Evolutionary conservation across 495 filamentous ascomycete genomes (phyloP), one percentile per base, ranked within the genome.

Genomic region (Geoglossum glabrum): DNA sequence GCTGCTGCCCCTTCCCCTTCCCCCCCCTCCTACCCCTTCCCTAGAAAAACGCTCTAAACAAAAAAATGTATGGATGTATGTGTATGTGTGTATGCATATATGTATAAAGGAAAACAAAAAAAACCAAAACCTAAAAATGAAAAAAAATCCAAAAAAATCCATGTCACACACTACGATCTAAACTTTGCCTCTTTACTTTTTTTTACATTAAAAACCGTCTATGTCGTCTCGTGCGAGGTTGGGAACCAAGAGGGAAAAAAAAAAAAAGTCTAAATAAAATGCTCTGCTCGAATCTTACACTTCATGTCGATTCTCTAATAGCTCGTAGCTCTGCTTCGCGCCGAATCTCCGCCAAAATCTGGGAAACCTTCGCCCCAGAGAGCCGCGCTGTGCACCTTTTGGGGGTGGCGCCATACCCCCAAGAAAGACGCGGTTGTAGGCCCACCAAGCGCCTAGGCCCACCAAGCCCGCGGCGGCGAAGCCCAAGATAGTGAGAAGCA

Each of bases 401-500:
- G 51, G 21, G 2, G 51, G 51, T 28, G 19, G 21, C 15, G 25
- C 19, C 19, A 21, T 7, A 21, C 19, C 30, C 15, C 49, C 49
- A 10, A 60, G 54, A 6, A 36, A 17, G n/a, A 49, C 11, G n/a
- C 57, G 56, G 7, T 26, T 38, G 34, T 31, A 60, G 33, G 43
- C 65, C 73, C 74, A 77, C 76, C 79, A 86, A 38, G 80, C 66
- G 56, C 68, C 67, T 43, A 76, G 70, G 27, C 80, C 75, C 10
- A 83, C 73, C 43, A 77, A 62, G 50, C 74, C 78, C 13, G 78
- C 80, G 28, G 84, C 60, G 28, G 74, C 57, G 62, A 85, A 84
- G 17, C 83, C 84, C 27, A 73, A 61, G 28, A 83, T 65, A 0
- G 85, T 87, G 27, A 89, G 71, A 58, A 86, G 69, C 56, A 86